Base-by-base conservation (phyloP, 2,329 filamentous ascomycete genomes). In the Penicillium digitatum region DNA sequence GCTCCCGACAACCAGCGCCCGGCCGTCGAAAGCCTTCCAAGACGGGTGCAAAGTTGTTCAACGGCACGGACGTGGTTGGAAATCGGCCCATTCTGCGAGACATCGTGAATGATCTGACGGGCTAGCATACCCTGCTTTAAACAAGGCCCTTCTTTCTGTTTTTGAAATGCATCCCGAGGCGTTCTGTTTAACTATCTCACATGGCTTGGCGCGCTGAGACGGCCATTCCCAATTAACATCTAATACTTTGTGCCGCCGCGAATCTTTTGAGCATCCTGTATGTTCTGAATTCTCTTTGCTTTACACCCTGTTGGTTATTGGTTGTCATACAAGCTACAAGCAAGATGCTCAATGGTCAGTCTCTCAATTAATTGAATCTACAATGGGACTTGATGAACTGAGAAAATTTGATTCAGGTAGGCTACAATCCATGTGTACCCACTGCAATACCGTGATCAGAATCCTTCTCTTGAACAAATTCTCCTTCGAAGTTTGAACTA, bases 51-150 rank as follows among this genome's bases (percentile, higher is more conserved):
- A 82, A 81, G 60, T 79, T 75, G 11, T 67, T 77, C 53, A 76
- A 73, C 61, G 67, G 73, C n/a, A 68, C 62, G 20, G 76, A 81
- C 31, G 74, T 93, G 55, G 72, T 90, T 62, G 85, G 83, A 55
- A 84, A 82, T 34, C 84, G 85, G 65, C 82, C 85, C 34, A 80
- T 95, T 52, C 78, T 92, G 67, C 82, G 83, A 68, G 87, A 93
- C 77, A 85, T 96, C 60, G 78, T 91, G 64, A 90, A 94, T 73
- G 89, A 91, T 51, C 58, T 76, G 61, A 57, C 68, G 56, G 72
- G 68, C 22, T 74, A 55, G 64, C 18, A 42, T 29, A 34, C 11
- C 16, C 27, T 24, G 27, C 26, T 18, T 16, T 14, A 35, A 34
- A 16, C 11, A 27, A 32, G 18, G 16, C 6, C 10, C 8, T 26